These are phyloP conservation scores for Inonotus obliquus DNA, from an alignment of 1,284 basidiomycete genomes.

Conservation along the genomic window DNA sequence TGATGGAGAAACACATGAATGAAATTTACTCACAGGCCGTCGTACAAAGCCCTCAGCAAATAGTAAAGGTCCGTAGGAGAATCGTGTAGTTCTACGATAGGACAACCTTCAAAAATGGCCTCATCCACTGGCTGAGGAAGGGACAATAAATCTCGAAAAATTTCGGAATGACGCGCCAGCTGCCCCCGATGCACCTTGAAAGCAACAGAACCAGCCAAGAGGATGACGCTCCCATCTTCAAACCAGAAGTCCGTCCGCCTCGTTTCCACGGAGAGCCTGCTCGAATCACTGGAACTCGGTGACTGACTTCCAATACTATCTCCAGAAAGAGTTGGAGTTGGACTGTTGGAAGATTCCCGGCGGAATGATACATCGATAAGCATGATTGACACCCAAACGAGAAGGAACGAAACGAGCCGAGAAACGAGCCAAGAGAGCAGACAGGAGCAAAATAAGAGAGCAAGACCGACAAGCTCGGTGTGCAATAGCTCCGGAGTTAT, in stretches of 20 bases:
- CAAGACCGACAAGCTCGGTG: not conserved
- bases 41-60: conserved; percentile 58
- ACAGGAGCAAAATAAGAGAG: not conserved
- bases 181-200: conserved; percentile 74
- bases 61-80: conserved; percentile 53
- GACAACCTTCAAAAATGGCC: conserved; percentile 45
- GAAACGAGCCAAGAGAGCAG: not conserved
- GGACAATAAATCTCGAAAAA: conserved; percentile 59
- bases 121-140: conserved; percentile 49
- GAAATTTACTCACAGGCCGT: conserved; percentile 37
- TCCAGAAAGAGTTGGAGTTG: not conserved
- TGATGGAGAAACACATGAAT: conserved; percentile 16
- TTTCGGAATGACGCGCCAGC: conserved; percentile 64
- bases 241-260: conserved; percentile 58
- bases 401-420: not conserved
- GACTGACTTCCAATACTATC: not conserved
- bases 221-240: conserved; percentile 61
- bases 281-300: not conserved
- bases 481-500: not conserved
- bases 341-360: not conserved
- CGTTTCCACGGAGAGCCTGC: not conserved
- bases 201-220: conserved; percentile 47
- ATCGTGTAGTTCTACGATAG: conserved; percentile 49
- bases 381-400: not conserved
- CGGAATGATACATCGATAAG: not conserved